Conservation (phyloP, 1,284 basidiomycete species). For the Cryptococcus sp. region DNA sequence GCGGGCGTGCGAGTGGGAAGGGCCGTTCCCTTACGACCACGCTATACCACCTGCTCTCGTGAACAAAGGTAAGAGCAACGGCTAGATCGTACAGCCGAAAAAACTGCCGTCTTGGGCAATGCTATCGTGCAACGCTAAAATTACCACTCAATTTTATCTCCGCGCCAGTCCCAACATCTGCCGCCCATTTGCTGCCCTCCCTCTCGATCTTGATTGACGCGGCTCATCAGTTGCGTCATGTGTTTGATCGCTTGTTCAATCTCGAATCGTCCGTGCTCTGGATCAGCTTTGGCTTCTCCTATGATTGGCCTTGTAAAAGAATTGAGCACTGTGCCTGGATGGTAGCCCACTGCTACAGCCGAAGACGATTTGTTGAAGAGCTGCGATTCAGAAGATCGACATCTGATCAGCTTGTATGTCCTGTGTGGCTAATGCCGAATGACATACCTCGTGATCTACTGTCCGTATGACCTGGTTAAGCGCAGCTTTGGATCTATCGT, state of each 20-base stretch:
- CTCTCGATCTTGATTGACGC: conserved; percentile 22
- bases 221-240: conserved; percentile 61
- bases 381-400: conserved; percentile 8
- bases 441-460: conserved; percentile 64
- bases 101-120: no score
- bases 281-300: conserved; percentile 35
- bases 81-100: no score
- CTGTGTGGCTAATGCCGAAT: background rate
- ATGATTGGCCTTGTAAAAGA: conserved; percentile 44
- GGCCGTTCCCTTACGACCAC: no score
- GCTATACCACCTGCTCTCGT: no score
- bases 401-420: background rate
- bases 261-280: conserved; percentile 59
- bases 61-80: no score
- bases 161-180: conserved; percentile 69
- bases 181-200: conserved; percentile 59
- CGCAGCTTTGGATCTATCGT: conserved; percentile 65
- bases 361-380: conserved; percentile 30
- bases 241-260: conserved; percentile 64
- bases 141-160: conserved; percentile 58
- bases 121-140: no score
- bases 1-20: no score
- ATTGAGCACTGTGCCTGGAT: conserved; percentile 50
- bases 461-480: conserved; percentile 71
- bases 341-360: conserved; percentile 54